Evolutionary conservation across 768 basidiomycete species (phyloP), one percentile per base, ranked within the genome.

Genomic region (Trametes cubensis): DNA sequence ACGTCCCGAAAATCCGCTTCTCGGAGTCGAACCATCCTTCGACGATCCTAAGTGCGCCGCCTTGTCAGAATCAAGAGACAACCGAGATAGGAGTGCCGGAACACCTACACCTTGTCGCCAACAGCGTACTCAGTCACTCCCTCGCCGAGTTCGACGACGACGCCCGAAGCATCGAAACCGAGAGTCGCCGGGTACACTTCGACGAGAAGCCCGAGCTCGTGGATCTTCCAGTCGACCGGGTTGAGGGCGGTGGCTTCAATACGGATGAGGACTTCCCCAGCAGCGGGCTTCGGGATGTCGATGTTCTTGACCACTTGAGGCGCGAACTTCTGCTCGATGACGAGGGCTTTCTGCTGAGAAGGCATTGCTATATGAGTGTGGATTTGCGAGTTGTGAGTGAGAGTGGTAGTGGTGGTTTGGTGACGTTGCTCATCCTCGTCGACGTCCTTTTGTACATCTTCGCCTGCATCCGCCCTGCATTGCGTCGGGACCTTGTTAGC

Each of bases 161-260:
- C 65, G 2, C 80, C 80, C 0, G 78, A 73, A 26, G 68, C 39
- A 18, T 63, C 65, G 15, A 42, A 50, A 21, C 65, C 65, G 14
- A 44, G 26, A 18, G 58, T 55, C 3, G 49, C 21, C 15, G 77
- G 80, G 62, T 64, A 82, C 28, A 38, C 7, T 18, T 68, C 49
- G 42, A 64, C 64, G n/a, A 76, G 55, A 46, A 76, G 74, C 0
- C 74, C 77, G 51, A 62, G 61, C 55, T 67, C 57, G 44, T 74
- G 76, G 20, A 78, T 66, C 58, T 74, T 72, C 72, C 72, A 73
- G 66, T 76, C 75, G 28, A 69, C 69, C 1, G 74, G 74, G 60
- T 85, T 84, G 52, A 84, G 70, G 4, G 80, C 77, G 0, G 80
- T 76, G 5, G 83, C 74, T 38, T 76, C 72, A 49, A 83, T 68